A percentile compares a stretch with the other conserved stretches of the same genome.
phyloP scores from a whole-genome alignment of 2,329 filamentous ascomycete genomes.

The Ascochyta fabae region DNA sequence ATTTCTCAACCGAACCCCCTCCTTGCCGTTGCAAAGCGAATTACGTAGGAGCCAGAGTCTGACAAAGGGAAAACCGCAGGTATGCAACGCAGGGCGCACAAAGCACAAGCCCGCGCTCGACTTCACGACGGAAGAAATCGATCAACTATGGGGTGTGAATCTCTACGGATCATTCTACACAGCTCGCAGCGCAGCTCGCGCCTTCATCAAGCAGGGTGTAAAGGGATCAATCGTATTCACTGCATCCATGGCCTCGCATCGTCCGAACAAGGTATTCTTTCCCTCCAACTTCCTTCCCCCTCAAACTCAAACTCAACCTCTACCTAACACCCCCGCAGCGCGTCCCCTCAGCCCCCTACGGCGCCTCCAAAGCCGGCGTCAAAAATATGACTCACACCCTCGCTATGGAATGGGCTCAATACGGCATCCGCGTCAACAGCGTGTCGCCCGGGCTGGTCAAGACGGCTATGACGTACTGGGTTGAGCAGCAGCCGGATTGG shows the following conservation, averaged over 20 bases:
- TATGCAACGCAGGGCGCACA: constrained; percentile 58
- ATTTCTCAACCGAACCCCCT: too few relatives aligned
- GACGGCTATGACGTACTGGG: constrained; percentile 53
- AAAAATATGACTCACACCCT: constrained; percentile 54
- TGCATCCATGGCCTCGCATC: constrained; percentile 56
- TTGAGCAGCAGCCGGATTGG: constrained; percentile 62
- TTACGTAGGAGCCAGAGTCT: too few relatives aligned
- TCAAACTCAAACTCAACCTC: too few relatives aligned
- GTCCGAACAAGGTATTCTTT: constrained; percentile 48
- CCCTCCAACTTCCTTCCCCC: too few relatives aligned
- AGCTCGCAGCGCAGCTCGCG: constrained; percentile 52
- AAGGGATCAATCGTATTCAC: constrained; percentile 57
- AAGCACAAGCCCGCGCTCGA: constrained; percentile 61
- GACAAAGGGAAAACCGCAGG: too few relatives aligned
- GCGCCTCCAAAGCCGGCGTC: constrained; percentile 54
- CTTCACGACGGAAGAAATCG: constrained; percentile 57
- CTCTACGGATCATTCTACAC: constrained; percentile 56
- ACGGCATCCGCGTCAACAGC: constrained; percentile 48
- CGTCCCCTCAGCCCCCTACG: constrained; percentile 51
- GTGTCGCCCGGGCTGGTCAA: constrained; percentile 48
- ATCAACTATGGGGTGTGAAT: constrained; percentile 54
- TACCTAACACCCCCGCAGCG: constrained; percentile 11
- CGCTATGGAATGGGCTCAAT: constrained; percentile 50
- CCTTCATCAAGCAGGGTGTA: constrained; percentile 55
- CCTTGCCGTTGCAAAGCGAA: too few relatives aligned